Base-by-base conservation (phyloP, 345 rosid genomes). In the Lepidium africanum region DNA sequence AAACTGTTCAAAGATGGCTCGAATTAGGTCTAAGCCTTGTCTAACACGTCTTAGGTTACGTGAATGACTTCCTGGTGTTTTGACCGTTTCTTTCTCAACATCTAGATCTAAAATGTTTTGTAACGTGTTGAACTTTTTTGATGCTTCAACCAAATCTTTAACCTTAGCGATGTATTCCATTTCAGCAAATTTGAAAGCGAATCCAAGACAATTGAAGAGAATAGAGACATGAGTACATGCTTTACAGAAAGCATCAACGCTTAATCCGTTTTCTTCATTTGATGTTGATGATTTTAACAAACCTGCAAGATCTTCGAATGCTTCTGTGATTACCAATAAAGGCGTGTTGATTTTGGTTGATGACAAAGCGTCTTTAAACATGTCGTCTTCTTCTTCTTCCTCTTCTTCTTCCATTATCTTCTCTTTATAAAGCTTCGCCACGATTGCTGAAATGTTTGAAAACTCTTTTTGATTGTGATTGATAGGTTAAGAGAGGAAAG, bases 151-250 rank as follows among this genome's bases (percentile, higher is more conserved):
- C 27, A 89, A 86, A 84, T 81, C 79, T 14, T 65, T 69, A 55
- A 92, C 96, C 86, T 92, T 92, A 66, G 86, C 59, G 48, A 84
- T 76, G 74, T 85, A 89, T 77, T 89, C 98, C 71, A 85, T 63
- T 79, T 89, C 93, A 8, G 96, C 96, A 55, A 92, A 89, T 79
- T 85, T 90, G 79, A 89, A 92, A 47, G 98, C 96, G 52, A 92
- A 83, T 51, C 98, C 98, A 1, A 92, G 96, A 69, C 82, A 82
- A 54, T 72, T 78, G 64, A 89, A 86, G 63, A 92, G 81, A 57
- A 87, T 78, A 33, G 95, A 75, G 37, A 92, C 96, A 38, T 83
- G 76, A 50, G 89, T 78, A 56, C 91, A 86, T 0, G 96, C 89
- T 0, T 67, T 77, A 37, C 91, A 84, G 46, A 92, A 92, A 6